phyloP scores from a whole-genome alignment of 441 rosid genomes.

The Hypseocharis bilobata region DNA sequence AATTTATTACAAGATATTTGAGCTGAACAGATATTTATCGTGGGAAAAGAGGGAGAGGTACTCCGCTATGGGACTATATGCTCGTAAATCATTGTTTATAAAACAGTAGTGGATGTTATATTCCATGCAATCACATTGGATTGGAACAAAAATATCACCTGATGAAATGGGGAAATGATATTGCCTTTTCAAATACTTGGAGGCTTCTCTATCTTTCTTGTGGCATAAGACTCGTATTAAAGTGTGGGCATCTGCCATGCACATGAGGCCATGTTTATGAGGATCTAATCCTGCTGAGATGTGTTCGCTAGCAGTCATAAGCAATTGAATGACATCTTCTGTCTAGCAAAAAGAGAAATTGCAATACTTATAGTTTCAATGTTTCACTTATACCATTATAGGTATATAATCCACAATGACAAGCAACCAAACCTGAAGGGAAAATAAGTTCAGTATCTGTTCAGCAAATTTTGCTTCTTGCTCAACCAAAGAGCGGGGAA shows the following conservation, averaged over 20 bases:
- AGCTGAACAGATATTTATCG: not conserved
- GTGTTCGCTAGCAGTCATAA: constrained; percentile 77
- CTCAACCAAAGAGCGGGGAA: constrained; percentile 76
- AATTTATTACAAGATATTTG: no score
- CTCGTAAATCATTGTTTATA: not conserved
- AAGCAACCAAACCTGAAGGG: constrained; percentile 53
- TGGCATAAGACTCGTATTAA: constrained; percentile 85
- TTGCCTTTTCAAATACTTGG: constrained; percentile 71
- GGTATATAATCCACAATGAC: constrained; percentile 3
- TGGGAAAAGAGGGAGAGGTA: no score
- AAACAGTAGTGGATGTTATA: not conserved
- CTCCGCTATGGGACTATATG: not conserved
- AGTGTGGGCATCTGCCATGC: constrained; percentile 63
- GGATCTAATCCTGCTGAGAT: constrained; percentile 59
- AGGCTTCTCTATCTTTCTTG: constrained; percentile 84
- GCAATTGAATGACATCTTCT: constrained; percentile 62
- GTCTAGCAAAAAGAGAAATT: constrained; percentile 36
- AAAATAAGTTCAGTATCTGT: constrained; percentile 62
- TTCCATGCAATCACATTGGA: not conserved
- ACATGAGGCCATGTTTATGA: constrained; percentile 32
- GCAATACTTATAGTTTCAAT: constrained; percentile 15
- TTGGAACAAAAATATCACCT: constrained; percentile 39
- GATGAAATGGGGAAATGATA: constrained; percentile 90
- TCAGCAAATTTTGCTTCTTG: constrained; percentile 70
- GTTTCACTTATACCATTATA: not conserved